Percentiles rank a stretch among this genome's conserved stretches.
Evolutionary conservation across 2,329 filamentous ascomycete species (phyloP).

Genomic region (Fusarium drepaniforme): DNA sequence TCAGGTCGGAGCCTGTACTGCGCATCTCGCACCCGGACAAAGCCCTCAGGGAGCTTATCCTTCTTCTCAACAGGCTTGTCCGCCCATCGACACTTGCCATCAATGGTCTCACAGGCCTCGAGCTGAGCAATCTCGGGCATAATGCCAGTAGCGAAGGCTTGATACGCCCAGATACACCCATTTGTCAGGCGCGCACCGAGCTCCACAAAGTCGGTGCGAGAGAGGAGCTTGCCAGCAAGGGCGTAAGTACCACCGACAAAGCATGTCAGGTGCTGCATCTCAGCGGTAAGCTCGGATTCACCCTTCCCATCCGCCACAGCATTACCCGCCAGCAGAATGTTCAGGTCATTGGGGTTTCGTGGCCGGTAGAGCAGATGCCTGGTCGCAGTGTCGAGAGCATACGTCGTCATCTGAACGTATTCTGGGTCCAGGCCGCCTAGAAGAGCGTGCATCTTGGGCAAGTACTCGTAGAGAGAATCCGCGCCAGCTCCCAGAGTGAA

Average conservation of each 20-base stretch:
- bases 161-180: conserved; percentile 68
- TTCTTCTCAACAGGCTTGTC: conserved; percentile 42
- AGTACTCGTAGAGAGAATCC: conserved; percentile 69
- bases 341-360: conserved; percentile 68
- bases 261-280: conserved; percentile 73
- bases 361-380: conserved; percentile 76
- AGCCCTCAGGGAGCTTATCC: conserved; percentile 62
- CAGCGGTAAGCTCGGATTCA: conserved; percentile 46
- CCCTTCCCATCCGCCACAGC: conserved; percentile 46
- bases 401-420: conserved; percentile 75
- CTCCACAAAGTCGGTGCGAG: conserved; percentile 58
- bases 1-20: conserved; percentile 61
- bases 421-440: conserved; percentile 73
- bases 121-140: conserved; percentile 64
- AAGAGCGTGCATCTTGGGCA: conserved; percentile 70
- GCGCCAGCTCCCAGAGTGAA: conserved; percentile 61
- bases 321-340: conserved; percentile 71
- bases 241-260: conserved; percentile 79
- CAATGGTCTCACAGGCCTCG: conserved; percentile 50
- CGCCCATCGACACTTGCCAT: conserved; percentile 52
- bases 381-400: conserved; percentile 70
- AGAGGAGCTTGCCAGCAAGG: conserved; percentile 73
- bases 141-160: conserved; percentile 61
- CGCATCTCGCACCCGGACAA: conserved; percentile 63
- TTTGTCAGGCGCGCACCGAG: conserved; percentile 62